Conservation (phyloP, 768 basidiomycete species). For the Neoboletus brunneissimus region DNA sequence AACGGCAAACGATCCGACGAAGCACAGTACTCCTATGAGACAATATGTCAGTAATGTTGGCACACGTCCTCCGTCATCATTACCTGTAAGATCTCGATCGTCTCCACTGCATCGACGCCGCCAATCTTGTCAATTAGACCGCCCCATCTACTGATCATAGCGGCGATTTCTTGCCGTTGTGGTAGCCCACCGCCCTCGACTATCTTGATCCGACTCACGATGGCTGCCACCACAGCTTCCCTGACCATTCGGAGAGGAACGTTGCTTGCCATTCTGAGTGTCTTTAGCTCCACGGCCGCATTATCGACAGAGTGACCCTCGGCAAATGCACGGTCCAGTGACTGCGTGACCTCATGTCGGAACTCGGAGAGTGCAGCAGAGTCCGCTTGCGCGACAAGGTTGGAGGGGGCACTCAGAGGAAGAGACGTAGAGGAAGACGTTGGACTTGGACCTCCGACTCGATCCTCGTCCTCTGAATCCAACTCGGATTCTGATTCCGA, state of each 20-base stretch:
- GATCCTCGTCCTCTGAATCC: constrained; percentile 42
- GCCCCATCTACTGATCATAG: constrained; percentile 77
- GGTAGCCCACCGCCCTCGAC: constrained; percentile 51
- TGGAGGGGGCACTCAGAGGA: constrained; percentile 39
- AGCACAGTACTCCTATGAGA: constrained; percentile 60
- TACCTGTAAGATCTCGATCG: constrained; percentile 77
- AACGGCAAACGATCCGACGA: constrained; percentile 59
- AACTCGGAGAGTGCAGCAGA: constrained; percentile 66
- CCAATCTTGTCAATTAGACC: constrained; percentile 76
- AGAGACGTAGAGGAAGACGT: constrained; percentile 51
- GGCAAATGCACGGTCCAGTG: constrained; percentile 86
- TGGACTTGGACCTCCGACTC: constrained; percentile 31
- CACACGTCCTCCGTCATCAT: neutral
- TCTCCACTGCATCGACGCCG: constrained; percentile 79
- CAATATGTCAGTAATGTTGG: neutral
- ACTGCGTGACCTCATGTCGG: constrained; percentile 70
- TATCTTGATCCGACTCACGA: constrained; percentile 70
- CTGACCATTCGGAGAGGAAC: constrained; percentile 83
- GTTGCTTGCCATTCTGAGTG: constrained; percentile 94
- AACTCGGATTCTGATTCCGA: constrained; percentile 42
- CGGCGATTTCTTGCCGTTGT: constrained; percentile 65
- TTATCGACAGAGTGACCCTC: constrained; percentile 93
- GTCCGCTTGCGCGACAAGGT: constrained; percentile 37
- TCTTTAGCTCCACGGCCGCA: constrained; percentile 91
- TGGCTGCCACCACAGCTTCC: constrained; percentile 82